phyloP scores from a whole-genome alignment of 139 green algal species.

The Mesostigma viride region DNA sequence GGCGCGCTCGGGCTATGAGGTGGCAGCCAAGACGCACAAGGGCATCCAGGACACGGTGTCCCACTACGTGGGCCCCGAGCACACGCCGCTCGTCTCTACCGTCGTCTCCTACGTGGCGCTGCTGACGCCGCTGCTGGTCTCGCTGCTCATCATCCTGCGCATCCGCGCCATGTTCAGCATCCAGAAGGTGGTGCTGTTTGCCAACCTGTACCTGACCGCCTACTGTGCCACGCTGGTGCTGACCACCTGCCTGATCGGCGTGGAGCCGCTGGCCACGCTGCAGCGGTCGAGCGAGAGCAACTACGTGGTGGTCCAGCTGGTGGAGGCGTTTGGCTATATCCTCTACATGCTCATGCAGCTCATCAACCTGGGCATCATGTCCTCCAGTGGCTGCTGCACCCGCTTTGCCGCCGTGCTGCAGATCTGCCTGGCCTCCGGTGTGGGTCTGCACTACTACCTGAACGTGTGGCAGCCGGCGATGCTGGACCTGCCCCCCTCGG shows the following conservation, averaged over 20 bases:
- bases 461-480: slow-evolving; percentile 3
- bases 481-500: slow-evolving; percentile 1
- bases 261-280: slow-evolving; percentile 22
- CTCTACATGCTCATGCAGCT: slow-evolving; percentile 23
- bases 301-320: slow-evolving; percentile 23
- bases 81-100: slow-evolving; percentile 15
- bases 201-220: slow-evolving; percentile 15
- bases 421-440: neutral
- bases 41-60: neutral
- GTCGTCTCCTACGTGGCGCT: slow-evolving; percentile 24
- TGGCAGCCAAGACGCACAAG: neutral
- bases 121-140: slow-evolving; percentile 12
- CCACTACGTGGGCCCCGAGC: slow-evolving; percentile 13
- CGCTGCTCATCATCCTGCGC: neutral
- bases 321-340: slow-evolving; percentile 13
- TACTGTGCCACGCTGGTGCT: slow-evolving; percentile 20
- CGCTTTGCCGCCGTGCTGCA: too few relatives aligned
- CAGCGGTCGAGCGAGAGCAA: slow-evolving; percentile 10
- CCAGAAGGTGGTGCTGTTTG: slow-evolving; percentile 13
- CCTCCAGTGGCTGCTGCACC: too few relatives aligned
- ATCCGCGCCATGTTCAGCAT: slow-evolving; percentile 12
- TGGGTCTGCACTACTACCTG: slow-evolving; percentile 9
- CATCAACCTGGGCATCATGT: neutral
- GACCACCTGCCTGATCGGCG: slow-evolving; percentile 16
- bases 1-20: slow-evolving; percentile 1